Evolutionary conservation across 106 monocot species (phyloP).

Genomic region (Apostasia ramifera): DNA sequence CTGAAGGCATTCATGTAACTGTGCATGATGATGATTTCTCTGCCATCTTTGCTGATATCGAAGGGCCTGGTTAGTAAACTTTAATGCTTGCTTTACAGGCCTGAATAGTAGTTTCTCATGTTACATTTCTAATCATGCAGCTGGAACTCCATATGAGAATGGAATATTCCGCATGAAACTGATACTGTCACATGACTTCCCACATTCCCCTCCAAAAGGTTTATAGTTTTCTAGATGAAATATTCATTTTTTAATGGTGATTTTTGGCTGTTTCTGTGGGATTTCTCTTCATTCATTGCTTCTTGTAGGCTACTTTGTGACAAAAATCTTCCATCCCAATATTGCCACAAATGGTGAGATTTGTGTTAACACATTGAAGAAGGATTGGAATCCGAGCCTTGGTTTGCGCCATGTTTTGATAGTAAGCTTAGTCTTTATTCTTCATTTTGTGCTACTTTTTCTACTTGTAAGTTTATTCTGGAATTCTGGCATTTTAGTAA

Average conservation of each 20-base stretch:
- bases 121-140: conserved; percentile 29
- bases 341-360: conserved; percentile 96
- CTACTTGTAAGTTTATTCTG: neutral
- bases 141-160: conserved; percentile 97
- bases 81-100: neutral
- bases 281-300: neutral
- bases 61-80: conserved; percentile 72
- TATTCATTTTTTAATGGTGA: neutral
- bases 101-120: neutral
- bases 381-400: conserved; percentile 94
- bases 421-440: conserved; percentile 32
- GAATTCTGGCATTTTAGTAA: too few species aligned
- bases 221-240: neutral
- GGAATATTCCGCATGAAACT: conserved; percentile 94
- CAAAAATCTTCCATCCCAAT: conserved; percentile 97
- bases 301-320: conserved; percentile 72
- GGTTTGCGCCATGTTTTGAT: conserved; percentile 78
- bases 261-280: neutral
- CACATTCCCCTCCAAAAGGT: conserved; percentile 95
- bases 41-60: conserved; percentile 91
- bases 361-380: conserved; percentile 93
- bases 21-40: conserved; percentile 95
- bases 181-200: conserved; percentile 78
- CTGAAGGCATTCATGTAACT: conserved; percentile 88
- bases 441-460: neutral